Base-by-base conservation (phyloP, 2,329 filamentous ascomycete species). In the Monosporascus cannonballus region DNA sequence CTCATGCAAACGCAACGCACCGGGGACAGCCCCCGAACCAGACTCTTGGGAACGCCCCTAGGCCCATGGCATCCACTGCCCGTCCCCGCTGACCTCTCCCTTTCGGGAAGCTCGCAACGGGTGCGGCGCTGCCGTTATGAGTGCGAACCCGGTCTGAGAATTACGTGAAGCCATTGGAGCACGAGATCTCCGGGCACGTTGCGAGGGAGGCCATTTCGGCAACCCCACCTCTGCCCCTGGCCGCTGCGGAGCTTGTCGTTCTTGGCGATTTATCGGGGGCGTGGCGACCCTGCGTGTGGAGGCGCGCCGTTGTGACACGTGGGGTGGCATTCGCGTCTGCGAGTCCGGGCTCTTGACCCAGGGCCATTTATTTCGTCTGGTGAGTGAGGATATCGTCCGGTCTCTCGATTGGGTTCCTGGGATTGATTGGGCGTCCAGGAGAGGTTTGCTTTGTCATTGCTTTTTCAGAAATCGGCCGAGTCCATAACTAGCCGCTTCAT, bases 51-150 rank as follows among this genome's bases (percentile, higher is more conserved):
- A 46, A 36, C 37, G n/a, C 18, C 38, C 30, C 45, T 36, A 36
- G 17, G 17, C 17, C 17, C 18, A 38, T 36, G 45, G 27, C n/a
- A 46, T 11, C 22, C 30, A 22, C 11, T 15, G 14, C 27, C 36
- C 9, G 11, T 39, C 27, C 20, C 20, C 14, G 49, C 44, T 22
- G 25, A 24, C 41, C 37, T 45, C 27, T 24, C 49, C 49, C 49
- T 37, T 51, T 51, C 49, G 25, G 49, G 49, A 51, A 51, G 49
- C 49, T 51, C 39, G 37, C 44, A 37, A 45, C 25, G 39, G 30
- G 30, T 14, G 30, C 30, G 30, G 30, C 30, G 30, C 30, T 34
- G 30, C 9, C 30, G 30, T 34, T 34, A 34, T 34, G 11, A 34
- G 30, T 14, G 30, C 30, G 11, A 34, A 34, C 30, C 30, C 30